A percentile compares a stretch with the other conserved stretches of the same genome.
These are phyloP conservation scores for Arxiozyma heterogenica DNA, from an alignment of 1,139 yeast genomes.

Conservation along the genomic window DNA sequence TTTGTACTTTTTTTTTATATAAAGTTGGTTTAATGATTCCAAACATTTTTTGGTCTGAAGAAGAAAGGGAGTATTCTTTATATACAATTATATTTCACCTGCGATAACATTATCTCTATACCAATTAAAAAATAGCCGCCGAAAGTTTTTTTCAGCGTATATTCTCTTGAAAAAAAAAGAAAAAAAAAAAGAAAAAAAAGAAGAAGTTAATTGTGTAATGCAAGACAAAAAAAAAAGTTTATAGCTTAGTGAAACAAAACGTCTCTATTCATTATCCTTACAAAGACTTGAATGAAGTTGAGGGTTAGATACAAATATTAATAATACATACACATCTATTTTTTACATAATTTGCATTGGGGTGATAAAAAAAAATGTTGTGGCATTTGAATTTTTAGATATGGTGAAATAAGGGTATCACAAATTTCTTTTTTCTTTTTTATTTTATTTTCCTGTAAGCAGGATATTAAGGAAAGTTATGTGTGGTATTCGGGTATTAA, in stretches of 20 bases:
- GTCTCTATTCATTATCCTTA: neutral
- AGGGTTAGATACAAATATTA: neutral
- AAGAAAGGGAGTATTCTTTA: neutral
- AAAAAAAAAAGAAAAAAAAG: neutral
- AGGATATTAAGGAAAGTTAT: neutral
- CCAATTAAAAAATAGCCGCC: constrained; percentile 3
- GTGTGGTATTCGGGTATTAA: neutral
- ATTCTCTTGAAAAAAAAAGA: neutral
- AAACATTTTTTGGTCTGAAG: too few species aligned
- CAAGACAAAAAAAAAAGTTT: too few species aligned
- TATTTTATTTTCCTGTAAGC: too few species aligned
- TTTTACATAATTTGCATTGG: too few species aligned
- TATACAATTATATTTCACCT: neutral
- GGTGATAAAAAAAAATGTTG: too few species aligned
- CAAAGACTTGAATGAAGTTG: neutral
- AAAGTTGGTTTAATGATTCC: too few species aligned
- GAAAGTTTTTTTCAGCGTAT: neutral
- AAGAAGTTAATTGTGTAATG: too few species aligned
- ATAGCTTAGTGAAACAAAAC: too few species aligned
- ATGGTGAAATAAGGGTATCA: neutral
- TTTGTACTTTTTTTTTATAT: neutral
- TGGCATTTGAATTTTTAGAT: too few species aligned
- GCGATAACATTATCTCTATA: neutral
- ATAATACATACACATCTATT: neutral
- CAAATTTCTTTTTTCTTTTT: neutral